Evolutionary conservation across 2,329 filamentous ascomycete genomes (phyloP), one percentile per base, ranked within the genome.

Genomic region (Colletotrichum shisoi): DNA sequence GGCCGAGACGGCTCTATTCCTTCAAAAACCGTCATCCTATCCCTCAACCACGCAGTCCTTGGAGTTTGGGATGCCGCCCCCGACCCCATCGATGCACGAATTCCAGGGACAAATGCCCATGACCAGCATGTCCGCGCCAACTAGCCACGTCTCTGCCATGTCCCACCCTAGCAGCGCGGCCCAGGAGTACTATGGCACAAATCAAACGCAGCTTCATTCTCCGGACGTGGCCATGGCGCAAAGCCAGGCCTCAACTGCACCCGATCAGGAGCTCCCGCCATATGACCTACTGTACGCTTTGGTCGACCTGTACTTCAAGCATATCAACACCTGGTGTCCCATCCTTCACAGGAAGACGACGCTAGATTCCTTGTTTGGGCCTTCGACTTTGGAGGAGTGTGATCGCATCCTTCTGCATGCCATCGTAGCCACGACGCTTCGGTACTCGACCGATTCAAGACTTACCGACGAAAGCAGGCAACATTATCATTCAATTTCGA

Each of bases 271-370:
- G 64, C 83, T 93, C 34, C 91, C 91, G 1, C 90, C 90, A 1
- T 92, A 92, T 71, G 90, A 92, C 73, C 79, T 93, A 6, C 79
- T 93, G 0, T 93, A 92, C 72, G 84, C 88, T 2, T 78, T 93
- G 12, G 89, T 90, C 7, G 90, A 93, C 71, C 82, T 93, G 0
- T 93, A 92, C 74, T 93, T 93, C 73, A 91, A 92, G 69, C 88
- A 93, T 73, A 87, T 93, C 75, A 92, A 93, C 73, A 90, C 89
- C 0, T 93, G 91, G 90, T 96, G 93, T 75, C 93, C 94, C 0
- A 95, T 97, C 27, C 81, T 97, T n/a, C 92, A 97, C 77, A 87
- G 92, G 24, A 89, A 91, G 73, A 89, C 90, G 4, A 96, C 93
- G 0, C 78, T 97, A 9, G 91, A 96, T 72, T 88, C 89, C 0